phyloP scores from a whole-genome alignment of 768 basidiomycete genomes.

The Trametes cinnabarina region DNA sequence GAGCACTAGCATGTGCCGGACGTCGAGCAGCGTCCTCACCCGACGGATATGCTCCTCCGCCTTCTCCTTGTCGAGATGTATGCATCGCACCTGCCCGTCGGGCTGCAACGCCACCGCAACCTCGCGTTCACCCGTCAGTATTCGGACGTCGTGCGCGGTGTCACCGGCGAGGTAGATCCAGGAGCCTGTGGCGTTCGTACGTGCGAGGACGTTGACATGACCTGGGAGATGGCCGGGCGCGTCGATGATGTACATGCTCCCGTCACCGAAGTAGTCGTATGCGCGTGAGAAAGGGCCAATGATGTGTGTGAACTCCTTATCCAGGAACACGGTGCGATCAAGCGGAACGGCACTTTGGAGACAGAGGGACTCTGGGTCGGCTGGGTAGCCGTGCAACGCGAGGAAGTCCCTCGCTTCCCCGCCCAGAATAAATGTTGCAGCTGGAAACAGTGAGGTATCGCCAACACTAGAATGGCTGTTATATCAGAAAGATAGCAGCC shows the following conservation, averaged over 20 bases:
- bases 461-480: slow-evolving; percentile 32
- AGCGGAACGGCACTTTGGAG: slow-evolving; percentile 19
- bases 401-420: slow-evolving; percentile 38
- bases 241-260: slow-evolving; percentile 55
- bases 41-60: slow-evolving; percentile 44
- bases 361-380: slow-evolving; percentile 34
- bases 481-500: background rate
- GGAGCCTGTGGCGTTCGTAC: slow-evolving; percentile 49
- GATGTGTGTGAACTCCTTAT: slow-evolving; percentile 34
- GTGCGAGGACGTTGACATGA: slow-evolving; percentile 53
- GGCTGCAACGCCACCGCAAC: slow-evolving; percentile 32
- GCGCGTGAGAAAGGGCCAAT: slow-evolving; percentile 51
- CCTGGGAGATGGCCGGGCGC: slow-evolving; percentile 55
- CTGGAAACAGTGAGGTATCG: slow-evolving; percentile 43
- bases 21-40: slow-evolving; percentile 37
- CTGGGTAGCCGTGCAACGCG: slow-evolving; percentile 38
- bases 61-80: slow-evolving; percentile 42
- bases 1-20: slow-evolving; percentile 43
- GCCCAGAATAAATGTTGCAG: slow-evolving; percentile 48
- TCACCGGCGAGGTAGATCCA: slow-evolving; percentile 61
- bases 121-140: slow-evolving; percentile 44
- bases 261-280: slow-evolving; percentile 56
- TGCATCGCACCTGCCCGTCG: slow-evolving; percentile 35
- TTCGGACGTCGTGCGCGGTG: slow-evolving; percentile 54
- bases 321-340: slow-evolving; percentile 23